Percentiles rank a stretch among this genome's conserved stretches.
Conservation (phyloP, 2,329 filamentous ascomycete species). For the Colletotrichum abscissum region DNA sequence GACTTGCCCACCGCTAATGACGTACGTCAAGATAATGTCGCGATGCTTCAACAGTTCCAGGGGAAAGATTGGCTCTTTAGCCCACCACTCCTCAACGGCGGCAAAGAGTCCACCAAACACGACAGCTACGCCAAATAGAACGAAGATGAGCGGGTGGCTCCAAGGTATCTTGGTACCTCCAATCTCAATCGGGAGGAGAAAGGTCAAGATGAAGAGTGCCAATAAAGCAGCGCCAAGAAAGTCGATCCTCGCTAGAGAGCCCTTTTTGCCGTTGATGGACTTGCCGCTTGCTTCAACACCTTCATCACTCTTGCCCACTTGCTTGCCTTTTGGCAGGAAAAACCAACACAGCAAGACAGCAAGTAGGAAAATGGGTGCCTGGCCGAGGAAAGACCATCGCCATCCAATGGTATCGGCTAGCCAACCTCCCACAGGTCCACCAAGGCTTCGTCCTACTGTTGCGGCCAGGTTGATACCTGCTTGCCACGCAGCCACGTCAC, state of each 20-base stretch:
- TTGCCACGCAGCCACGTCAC: conserved; percentile 65
- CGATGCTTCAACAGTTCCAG: conserved; percentile 62
- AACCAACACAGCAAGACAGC: conserved; percentile 64
- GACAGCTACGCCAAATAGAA: conserved; percentile 47
- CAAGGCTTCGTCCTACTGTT: conserved; percentile 62
- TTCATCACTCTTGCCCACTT: background rate
- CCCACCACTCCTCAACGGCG: conserved; percentile 42
- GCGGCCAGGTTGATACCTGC: conserved; percentile 64
- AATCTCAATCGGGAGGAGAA: conserved; percentile 65
- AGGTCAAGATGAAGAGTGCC: conserved; percentile 66
- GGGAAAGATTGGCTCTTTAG: conserved; percentile 69
- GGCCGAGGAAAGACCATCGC: conserved; percentile 74
- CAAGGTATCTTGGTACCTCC: conserved; percentile 67
- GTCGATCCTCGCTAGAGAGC: conserved; percentile 59
- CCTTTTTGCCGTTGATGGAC: conserved; percentile 37
- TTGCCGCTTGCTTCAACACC: background rate
- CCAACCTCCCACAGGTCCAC: conserved; percentile 68
- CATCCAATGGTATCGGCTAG: conserved; percentile 74
- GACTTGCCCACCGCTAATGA: conserved; percentile 63
- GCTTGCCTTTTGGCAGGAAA: conserved; percentile 56
- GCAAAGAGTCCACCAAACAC: conserved; percentile 27
- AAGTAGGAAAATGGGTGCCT: conserved; percentile 67
- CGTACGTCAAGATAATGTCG: conserved; percentile 64
- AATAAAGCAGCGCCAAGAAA: conserved; percentile 67
- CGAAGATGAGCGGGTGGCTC: conserved; percentile 58